phyloP scores from a whole-genome alignment of 1,139 yeast species.

The Suzukiozyma palmioleophila region DNA sequence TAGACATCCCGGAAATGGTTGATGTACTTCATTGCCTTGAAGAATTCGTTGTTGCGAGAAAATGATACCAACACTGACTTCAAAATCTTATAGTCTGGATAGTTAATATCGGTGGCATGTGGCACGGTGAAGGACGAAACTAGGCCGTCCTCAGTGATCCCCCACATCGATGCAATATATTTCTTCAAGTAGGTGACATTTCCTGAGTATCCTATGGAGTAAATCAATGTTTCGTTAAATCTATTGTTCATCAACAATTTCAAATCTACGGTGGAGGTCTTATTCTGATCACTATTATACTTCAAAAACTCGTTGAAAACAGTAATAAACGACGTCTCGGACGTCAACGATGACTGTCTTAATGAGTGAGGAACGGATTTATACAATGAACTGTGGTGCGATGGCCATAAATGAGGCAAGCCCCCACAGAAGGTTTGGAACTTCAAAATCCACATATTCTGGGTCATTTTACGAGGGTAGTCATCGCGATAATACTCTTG shows the following conservation, averaged over 20 bases:
- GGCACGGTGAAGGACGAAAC: slow-evolving; percentile 7
- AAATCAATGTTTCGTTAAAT: slow-evolving; percentile 24
- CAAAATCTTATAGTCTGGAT: slow-evolving; percentile 24
- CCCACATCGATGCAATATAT: slow-evolving; percentile 30
- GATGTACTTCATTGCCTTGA: slow-evolving; percentile 29
- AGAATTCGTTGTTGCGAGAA: slow-evolving; percentile 28
- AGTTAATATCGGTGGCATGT: slow-evolving; percentile 15
- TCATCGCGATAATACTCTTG: slow-evolving; percentile 19
- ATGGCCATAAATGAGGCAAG: slow-evolving; percentile 28
- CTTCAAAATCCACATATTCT: slow-evolving; percentile 31
- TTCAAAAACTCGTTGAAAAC: slow-evolving; percentile 21
- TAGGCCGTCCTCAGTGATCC: slow-evolving; percentile 23
- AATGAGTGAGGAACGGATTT: slow-evolving; percentile 14
- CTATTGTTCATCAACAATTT: slow-evolving; percentile 18
- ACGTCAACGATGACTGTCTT: slow-evolving; percentile 15
- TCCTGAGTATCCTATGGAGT: slow-evolving; percentile 30
- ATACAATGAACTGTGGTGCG: slow-evolving; percentile 19
- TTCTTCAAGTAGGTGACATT: slow-evolving; percentile 21
- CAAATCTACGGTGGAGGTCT: slow-evolving; percentile 6
- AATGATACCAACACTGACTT: slow-evolving; percentile 29
- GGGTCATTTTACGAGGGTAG: slow-evolving; percentile 20
- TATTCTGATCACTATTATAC: slow-evolving; percentile 7
- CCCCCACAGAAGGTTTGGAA: slow-evolving; percentile 35
- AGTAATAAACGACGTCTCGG: slow-evolving; percentile 17
- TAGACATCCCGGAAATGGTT: slow-evolving; percentile 34